A percentile compares a stretch with the other conserved stretches of the same genome.
phyloP scores from a whole-genome alignment of 1,284 basidiomycete genomes.

The Fistulina hepatica region DNA sequence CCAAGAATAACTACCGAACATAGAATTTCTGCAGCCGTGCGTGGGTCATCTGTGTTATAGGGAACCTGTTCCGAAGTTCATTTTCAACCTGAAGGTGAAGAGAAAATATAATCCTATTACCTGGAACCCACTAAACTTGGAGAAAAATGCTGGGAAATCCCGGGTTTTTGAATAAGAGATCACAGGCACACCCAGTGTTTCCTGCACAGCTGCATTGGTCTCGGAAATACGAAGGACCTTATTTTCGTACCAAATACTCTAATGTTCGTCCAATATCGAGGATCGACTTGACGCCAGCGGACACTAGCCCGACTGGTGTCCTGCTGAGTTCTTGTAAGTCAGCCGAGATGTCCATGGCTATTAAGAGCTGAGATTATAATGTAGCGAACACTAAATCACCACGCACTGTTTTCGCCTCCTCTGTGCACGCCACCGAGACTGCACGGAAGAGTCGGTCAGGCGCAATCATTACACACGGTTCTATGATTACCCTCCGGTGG shows the following conservation, averaged over 20 bases:
- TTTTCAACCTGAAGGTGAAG: neutral
- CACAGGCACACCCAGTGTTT: constrained; percentile 94
- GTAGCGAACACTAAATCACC: neutral
- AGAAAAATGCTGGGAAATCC: constrained; percentile 95
- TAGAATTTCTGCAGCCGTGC: constrained; percentile 58
- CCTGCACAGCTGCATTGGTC: constrained; percentile 35
- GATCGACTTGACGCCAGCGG: constrained; percentile 93
- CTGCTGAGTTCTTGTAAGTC: constrained; percentile 78
- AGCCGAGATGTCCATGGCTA: constrained; percentile 93
- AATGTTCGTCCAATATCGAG: constrained; percentile 90
- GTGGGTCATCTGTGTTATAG: constrained; percentile 54
- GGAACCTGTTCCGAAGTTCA: constrained; percentile 43
- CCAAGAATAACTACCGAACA: constrained; percentile 33
- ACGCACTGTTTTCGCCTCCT: constrained; percentile 76
- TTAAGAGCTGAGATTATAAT: neutral
- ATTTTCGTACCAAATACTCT: constrained; percentile 70
- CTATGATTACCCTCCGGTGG: constrained; percentile 61
- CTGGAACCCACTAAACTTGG: constrained; percentile 72
- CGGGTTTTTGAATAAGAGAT: constrained; percentile 64
- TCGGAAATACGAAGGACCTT: neutral
- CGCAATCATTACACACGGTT: neutral
- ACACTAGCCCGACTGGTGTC: constrained; percentile 83
- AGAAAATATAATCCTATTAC: constrained; percentile 30
- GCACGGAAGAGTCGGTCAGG: constrained; percentile 1
- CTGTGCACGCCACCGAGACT: constrained; percentile 90